A percentile compares a stretch with the other conserved stretches of the same genome.
Conservation (phyloP, 495 filamentous ascomycete genomes). For the Entonaema liquescens region DNA sequence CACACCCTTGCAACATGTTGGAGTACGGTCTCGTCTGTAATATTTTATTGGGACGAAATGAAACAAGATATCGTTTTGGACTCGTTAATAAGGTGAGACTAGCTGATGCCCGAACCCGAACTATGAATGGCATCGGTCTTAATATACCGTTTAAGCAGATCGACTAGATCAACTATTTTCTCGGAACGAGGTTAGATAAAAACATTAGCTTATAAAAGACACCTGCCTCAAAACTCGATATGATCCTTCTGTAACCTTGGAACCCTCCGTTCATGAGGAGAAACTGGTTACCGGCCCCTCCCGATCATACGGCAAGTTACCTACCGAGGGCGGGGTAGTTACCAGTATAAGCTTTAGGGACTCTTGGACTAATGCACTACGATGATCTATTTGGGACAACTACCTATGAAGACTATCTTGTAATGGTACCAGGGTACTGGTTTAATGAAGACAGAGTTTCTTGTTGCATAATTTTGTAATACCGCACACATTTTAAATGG, state of each 20-base stretch:
- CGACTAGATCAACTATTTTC: background rate
- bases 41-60: background rate
- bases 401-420: background rate
- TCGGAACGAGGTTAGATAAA: slow-evolving; percentile 4
- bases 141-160: background rate
- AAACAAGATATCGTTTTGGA: slow-evolving; percentile 1
- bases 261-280: slow-evolving; percentile 13
- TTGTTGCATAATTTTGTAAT: background rate
- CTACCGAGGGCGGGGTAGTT: slow-evolving; percentile 42
- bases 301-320: slow-evolving; percentile 21
- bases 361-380: background rate
- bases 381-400: background rate
- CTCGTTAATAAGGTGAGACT: slow-evolving; percentile 6
- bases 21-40: slow-evolving; percentile 18
- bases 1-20: slow-evolving; percentile 71
- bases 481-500: background rate
- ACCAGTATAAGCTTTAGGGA: background rate
- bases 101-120: slow-evolving; percentile 2
- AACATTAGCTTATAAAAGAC: background rate
- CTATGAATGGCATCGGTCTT: slow-evolving; percentile 20
- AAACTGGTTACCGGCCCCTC: slow-evolving; percentile 7
- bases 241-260: background rate
- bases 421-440: background rate
- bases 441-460: background rate
- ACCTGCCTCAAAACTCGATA: slow-evolving; percentile 3